Evolutionary conservation across 805 yeast species (phyloP).

Genomic region (Candida pseudoglaebosa): DNA sequence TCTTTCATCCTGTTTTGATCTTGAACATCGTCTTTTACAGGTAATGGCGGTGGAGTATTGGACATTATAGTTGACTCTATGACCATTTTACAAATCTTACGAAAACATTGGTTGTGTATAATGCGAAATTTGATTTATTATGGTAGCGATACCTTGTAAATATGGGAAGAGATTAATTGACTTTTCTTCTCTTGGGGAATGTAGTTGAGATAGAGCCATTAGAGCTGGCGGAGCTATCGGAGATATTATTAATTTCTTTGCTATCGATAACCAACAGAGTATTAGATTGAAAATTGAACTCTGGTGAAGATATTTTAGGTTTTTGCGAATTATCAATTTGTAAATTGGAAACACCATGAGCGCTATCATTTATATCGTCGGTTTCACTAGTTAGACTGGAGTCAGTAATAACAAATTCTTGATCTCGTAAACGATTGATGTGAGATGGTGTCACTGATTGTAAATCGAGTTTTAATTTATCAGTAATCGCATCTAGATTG

Average conservation of each 20-base stretch:
- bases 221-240: not conserved
- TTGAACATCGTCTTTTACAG: not conserved
- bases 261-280: not conserved
- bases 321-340: not conserved
- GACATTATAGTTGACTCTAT: not conserved
- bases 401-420: not conserved
- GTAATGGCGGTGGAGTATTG: not conserved
- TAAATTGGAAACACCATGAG: slow-evolving; percentile 10
- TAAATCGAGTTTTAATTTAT: not conserved
- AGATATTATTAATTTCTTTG: not conserved
- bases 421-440: not conserved
- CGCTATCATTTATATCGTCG: slow-evolving; percentile 15
- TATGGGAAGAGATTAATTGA: not conserved
- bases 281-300: not conserved
- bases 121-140: not conserved
- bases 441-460: not conserved
- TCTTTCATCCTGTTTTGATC: too few relatives aligned
- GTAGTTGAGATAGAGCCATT: too few relatives aligned
- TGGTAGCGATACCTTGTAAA: not conserved
- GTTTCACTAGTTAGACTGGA: slow-evolving; percentile 6
- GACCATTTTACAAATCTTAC: too few relatives aligned
- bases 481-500: not conserved
- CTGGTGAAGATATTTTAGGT: not conserved
- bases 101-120: not conserved
- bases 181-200: slow-evolving; percentile 1